Evolutionary conservation across 768 basidiomycete genomes (phyloP), one percentile per base, ranked within the genome.

Genomic region (Leccinum longicurvipes): DNA sequence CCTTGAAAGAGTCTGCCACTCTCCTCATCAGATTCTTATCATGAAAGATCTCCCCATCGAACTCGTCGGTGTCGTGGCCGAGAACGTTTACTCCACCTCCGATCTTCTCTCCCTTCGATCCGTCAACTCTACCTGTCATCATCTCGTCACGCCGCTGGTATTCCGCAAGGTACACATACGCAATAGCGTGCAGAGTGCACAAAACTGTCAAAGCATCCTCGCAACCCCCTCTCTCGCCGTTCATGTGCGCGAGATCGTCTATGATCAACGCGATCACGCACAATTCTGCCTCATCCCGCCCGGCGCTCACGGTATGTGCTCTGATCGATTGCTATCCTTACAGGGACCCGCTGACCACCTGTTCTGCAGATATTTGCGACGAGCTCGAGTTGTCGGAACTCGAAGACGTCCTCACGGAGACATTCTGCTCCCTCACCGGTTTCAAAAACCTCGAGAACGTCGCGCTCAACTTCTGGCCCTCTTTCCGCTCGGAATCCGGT

Each of bases 381-480:
- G 65, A 65, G 51, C 53, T 63, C n/a, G 69, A 71, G 39, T 63
- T 72, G 2, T 67, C 67, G 3, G 71, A 72, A 4, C 71, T 71
- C 4, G 69, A 71, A 32, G 69, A 71, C 1, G 59, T 41, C 14
- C 63, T 71, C 27, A 66, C 62, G 15, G 69, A 71, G 23, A 55
- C 65, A 2, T 63, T 71, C 17, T 63, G 62, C 28, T 29, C 63
- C 5, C 56, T 71, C 1, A 19, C 63, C 1, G 39, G 34, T 17
- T 61, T 71, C 45, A 53, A 57, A 54, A 62, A 59, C 31, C 62
- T 71, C 3, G 55, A 61, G 34, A 55, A 51, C 8, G 53, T 71
- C 14, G 50, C 54, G 6, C 63, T 72, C 50, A 69, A 63, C 51
- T 71, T 71, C 29, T 71, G 69, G 69, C 69, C 69, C 8, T 67